Evolutionary conservation across 2,329 filamentous ascomycete genomes (phyloP).

Genomic region (Ophiostoma populinum): DNA sequence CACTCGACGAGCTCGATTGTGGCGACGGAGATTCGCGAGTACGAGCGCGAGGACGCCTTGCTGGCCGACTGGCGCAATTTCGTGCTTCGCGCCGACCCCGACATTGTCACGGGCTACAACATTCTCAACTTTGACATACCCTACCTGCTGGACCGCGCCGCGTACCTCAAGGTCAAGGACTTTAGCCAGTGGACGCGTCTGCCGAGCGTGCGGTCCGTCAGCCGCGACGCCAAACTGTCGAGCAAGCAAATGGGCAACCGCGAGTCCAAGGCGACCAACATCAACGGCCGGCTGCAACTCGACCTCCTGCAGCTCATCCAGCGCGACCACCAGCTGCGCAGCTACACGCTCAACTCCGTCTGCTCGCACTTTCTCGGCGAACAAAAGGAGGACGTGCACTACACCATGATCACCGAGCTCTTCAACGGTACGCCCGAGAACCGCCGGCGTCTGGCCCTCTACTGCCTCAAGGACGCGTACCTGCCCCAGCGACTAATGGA

Average conservation of each 20-base stretch:
- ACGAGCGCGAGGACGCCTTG: slow-evolving; percentile 70
- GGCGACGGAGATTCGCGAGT: slow-evolving; percentile 82
- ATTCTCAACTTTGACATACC: slow-evolving; percentile 98
- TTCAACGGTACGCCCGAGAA: slow-evolving; percentile 95
- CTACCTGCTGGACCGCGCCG: slow-evolving; percentile 78
- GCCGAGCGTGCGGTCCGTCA: slow-evolving; percentile 49
- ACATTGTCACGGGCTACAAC: slow-evolving; percentile 98
- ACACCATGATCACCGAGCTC: slow-evolving; percentile 97
- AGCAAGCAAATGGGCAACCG: slow-evolving; percentile 98
- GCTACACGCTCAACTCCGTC: slow-evolving; percentile 94
- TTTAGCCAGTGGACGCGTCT: slow-evolving; percentile 85
- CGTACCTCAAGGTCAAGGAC: slow-evolving; percentile 56
- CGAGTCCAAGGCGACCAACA: slow-evolving; percentile 88
- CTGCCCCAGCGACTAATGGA: slow-evolving; percentile 89
- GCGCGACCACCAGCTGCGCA: slow-evolving; percentile 83
- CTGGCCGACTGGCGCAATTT: slow-evolving; percentile 87
- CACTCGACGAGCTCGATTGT: slow-evolving; percentile 87
- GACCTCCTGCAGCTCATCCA: slow-evolving; percentile 92
- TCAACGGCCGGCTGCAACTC: slow-evolving; percentile 79
- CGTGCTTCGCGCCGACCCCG: slow-evolving; percentile 74
- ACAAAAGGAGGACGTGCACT: slow-evolving; percentile 96
- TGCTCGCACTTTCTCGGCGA: slow-evolving; percentile 88
- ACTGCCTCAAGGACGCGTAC: slow-evolving; percentile 96
- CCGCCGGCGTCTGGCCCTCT: slow-evolving; percentile 73
- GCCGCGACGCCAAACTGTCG: slow-evolving; percentile 72